Base-by-base conservation (phyloP, 2,329 filamentous ascomycete species). In the Colletotrichum sp. region DNA sequence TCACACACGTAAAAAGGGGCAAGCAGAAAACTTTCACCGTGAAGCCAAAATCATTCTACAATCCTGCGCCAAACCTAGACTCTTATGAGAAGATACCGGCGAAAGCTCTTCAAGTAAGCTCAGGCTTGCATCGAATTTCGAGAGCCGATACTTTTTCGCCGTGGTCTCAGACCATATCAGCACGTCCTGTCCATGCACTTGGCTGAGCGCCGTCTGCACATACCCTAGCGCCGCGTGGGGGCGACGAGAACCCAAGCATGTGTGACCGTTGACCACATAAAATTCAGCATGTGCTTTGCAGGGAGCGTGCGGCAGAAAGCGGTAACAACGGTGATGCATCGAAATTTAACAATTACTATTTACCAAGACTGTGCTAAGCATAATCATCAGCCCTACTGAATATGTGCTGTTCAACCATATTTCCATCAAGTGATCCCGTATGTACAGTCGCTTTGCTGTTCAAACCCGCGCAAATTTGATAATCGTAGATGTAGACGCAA, bases 321-420 rank as follows among this genome's bases (percentile, higher is more conserved):
- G 43, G 43, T 7, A 13, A 7, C 10, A n/a, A 21, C n/a, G n/a
- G 43, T 13, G n/a, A 48, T 30, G n/a, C 28, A 61, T 16, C 10
- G 18, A n/a, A 61, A 32, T 21, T 14, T 32, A 32, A 61, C 6
- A 21, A 34, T 34, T 21, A 61, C 28, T 61, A 34, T 34, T 61
- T 24, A 34, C 18, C 6, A 34, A 34, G 30, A 61, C 59, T 34
- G 59, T 21, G 59, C 59, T 34, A n/a, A 34, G 32, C 18, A 61
- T 13, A 48, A 34, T 61, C 24, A 21, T 21, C 59, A 34, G n/a
- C 59, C 28, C 16, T 16, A 13, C 28, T 6, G 30, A 32, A 68
- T 68, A 68, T 68, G 66, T 68, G 32, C 52, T 34, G 66, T 68
- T 68, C 32, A 63, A 63, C 57, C 68, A 70, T 63, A 70, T 63